Evolutionary conservation across 129 eudicot species (phyloP).

Genomic region (Chrysanthemum seticuspe): DNA sequence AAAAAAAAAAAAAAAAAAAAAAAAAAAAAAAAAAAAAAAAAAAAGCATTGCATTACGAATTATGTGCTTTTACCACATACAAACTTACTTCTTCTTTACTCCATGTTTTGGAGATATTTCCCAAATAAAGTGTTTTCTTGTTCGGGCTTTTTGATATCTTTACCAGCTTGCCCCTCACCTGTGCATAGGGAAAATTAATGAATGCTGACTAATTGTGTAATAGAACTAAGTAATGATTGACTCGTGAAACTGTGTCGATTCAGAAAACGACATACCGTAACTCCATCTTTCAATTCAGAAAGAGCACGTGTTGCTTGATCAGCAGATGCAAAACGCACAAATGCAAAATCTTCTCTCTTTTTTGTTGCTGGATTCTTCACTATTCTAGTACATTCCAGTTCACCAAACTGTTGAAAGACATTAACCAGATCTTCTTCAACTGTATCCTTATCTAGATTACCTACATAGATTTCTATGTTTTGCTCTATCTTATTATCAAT

Average conservation of each 20-base stretch:
- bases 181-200: slow-evolving; percentile 8
- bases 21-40: background rate
- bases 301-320: slow-evolving; percentile 44
- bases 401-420: slow-evolving; percentile 42
- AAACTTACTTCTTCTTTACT: slow-evolving; percentile 41
- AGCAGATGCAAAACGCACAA: slow-evolving; percentile 36
- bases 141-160: slow-evolving; percentile 43
- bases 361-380: slow-evolving; percentile 35
- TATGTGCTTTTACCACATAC: slow-evolving; percentile 13
- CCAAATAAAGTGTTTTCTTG: slow-evolving; percentile 42
- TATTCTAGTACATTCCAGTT: slow-evolving; percentile 38
- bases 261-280: slow-evolving; percentile 37
- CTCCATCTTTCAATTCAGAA: slow-evolving; percentile 49
- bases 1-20: background rate
- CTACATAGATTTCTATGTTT: slow-evolving; percentile 40
- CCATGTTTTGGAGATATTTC: slow-evolving; percentile 53
- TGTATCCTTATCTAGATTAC: slow-evolving; percentile 37
- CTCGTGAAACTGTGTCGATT: slow-evolving; percentile 5
- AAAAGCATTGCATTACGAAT: background rate
- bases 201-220: slow-evolving; percentile 6
- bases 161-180: slow-evolving; percentile 50
- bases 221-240: slow-evolving; percentile 2
- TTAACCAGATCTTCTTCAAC: slow-evolving; percentile 46
- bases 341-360: slow-evolving; percentile 47
- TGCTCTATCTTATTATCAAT: slow-evolving; percentile 27